Conservation (phyloP, 2,329 filamentous ascomycete genomes). For the Shiraia sp. region DNA sequence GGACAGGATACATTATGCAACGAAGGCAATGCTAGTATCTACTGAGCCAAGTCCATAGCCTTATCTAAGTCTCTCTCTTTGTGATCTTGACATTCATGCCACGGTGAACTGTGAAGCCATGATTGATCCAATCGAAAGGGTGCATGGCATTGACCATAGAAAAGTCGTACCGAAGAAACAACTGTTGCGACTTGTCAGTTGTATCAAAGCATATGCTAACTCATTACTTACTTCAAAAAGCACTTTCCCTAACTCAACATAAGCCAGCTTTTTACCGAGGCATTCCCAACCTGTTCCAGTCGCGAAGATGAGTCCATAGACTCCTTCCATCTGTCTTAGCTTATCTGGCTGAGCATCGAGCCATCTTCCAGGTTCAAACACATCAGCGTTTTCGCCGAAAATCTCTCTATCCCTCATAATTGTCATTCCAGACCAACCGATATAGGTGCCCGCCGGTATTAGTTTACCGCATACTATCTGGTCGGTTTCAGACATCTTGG, state of each 20-base stretch:
- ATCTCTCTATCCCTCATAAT: neutral
- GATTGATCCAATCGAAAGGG: neutral
- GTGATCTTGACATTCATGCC: neutral
- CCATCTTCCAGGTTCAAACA: neutral
- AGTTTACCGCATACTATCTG: neutral
- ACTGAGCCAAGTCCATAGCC: too few relatives aligned
- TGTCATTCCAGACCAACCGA: neutral
- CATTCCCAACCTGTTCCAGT: neutral
- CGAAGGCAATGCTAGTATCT: too few relatives aligned
- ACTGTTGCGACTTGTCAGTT: neutral
- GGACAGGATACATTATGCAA: too few relatives aligned
- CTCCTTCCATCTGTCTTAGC: neutral
- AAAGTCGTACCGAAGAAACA: neutral
- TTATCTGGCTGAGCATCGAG: neutral
- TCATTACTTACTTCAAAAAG: neutral
- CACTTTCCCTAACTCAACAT: neutral
- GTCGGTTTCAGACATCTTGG: neutral
- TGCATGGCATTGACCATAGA: neutral
- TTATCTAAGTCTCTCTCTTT: conserved; percentile 4
- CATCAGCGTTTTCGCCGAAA: neutral
- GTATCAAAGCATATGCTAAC: neutral
- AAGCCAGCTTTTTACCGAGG: neutral
- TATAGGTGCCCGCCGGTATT: neutral
- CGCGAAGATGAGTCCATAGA: neutral
- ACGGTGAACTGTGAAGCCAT: neutral